Conservation (phyloP, 495 filamentous ascomycete species). For the Podospora didyma region DNA sequence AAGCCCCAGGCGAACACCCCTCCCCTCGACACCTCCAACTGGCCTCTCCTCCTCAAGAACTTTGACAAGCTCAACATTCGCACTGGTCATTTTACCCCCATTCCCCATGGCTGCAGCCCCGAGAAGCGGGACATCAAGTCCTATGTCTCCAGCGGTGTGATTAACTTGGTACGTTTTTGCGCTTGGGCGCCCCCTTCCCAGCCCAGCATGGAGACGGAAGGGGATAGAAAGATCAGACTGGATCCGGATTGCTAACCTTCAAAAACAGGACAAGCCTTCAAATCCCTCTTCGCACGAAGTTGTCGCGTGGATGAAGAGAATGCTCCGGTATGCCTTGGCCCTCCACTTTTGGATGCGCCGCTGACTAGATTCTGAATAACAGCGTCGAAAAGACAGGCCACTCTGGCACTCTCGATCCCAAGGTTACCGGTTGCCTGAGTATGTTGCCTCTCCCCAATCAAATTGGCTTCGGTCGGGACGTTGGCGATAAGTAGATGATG, state of each 20-base stretch:
- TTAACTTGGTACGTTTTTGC: conserved; percentile 53
- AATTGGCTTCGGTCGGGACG: too few species aligned
- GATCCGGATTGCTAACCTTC: neutral
- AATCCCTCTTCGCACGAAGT: conserved; percentile 98
- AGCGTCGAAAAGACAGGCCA: conserved; percentile 97
- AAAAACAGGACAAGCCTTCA: conserved; percentile 74
- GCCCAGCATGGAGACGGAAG: too few species aligned
- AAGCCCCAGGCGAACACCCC: conserved; percentile 77
- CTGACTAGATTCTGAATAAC: neutral
- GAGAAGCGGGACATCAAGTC: conserved; percentile 89
- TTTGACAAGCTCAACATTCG: conserved; percentile 81
- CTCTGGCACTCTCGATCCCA: conserved; percentile 92
- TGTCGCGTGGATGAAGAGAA: conserved; percentile 97
- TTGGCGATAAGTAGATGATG: too few species aligned
- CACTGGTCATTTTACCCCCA: conserved; percentile 90
- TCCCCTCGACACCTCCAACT: conserved; percentile 68
- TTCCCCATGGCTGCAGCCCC: conserved; percentile 81
- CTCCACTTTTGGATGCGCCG: neutral
- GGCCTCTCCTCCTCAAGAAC: conserved; percentile 90
- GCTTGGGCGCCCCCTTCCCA: neutral
- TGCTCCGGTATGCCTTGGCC: conserved; percentile 63
- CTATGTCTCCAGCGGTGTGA: conserved; percentile 92
- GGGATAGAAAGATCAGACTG: neutral
- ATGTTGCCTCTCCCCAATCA: conserved; percentile 1
- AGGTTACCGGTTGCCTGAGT: conserved; percentile 75